These are phyloP conservation scores for Pyronema domesticum DNA, from an alignment of 495 filamentous ascomycete genomes.

Conservation along the genomic window DNA sequence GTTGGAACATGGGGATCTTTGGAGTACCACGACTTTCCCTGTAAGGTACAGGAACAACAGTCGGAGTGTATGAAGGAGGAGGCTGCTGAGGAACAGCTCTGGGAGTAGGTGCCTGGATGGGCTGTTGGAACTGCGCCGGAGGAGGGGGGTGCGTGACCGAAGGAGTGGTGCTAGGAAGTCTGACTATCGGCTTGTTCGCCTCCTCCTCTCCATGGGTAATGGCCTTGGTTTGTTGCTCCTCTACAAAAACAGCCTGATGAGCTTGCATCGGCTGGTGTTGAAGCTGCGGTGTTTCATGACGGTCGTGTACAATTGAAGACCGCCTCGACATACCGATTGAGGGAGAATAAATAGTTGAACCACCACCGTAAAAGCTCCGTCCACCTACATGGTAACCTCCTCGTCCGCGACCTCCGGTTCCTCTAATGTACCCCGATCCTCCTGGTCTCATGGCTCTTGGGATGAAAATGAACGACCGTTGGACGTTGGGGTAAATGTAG, in stretches of 20 bases:
- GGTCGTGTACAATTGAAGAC: constrained; percentile 58
- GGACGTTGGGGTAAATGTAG: constrained; percentile 77
- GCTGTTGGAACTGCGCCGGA: constrained; percentile 30
- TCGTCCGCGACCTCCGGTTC: constrained; percentile 48
- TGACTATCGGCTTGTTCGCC: constrained; percentile 57
- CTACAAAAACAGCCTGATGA: neutral
- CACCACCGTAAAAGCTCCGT: constrained; percentile 65
- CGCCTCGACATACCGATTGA: constrained; percentile 81
- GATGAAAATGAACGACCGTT: constrained; percentile 96
- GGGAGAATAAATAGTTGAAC: constrained; percentile 61
- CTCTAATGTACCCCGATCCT: constrained; percentile 29
- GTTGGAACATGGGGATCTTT: constrained; percentile 79
- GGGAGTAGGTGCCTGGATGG: constrained; percentile 42
- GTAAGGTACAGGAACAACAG: constrained; percentile 31
- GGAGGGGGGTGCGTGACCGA: constrained; percentile 43
- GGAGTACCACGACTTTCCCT: constrained; percentile 57
- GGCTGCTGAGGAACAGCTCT: constrained; percentile 22
- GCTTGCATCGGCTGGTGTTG: neutral
- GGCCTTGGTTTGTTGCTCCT: constrained; percentile 1
- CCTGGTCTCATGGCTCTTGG: constrained; percentile 78
- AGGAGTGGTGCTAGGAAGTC: constrained; percentile 43
- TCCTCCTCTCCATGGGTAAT: constrained; percentile 13
- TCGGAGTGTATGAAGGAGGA: constrained; percentile 20
- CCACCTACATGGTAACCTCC: constrained; percentile 45
- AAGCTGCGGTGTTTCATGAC: constrained; percentile 21